Evolutionary conservation across 2,329 filamentous ascomycete genomes (phyloP).

Genomic region (Hypoxylon sp.): DNA sequence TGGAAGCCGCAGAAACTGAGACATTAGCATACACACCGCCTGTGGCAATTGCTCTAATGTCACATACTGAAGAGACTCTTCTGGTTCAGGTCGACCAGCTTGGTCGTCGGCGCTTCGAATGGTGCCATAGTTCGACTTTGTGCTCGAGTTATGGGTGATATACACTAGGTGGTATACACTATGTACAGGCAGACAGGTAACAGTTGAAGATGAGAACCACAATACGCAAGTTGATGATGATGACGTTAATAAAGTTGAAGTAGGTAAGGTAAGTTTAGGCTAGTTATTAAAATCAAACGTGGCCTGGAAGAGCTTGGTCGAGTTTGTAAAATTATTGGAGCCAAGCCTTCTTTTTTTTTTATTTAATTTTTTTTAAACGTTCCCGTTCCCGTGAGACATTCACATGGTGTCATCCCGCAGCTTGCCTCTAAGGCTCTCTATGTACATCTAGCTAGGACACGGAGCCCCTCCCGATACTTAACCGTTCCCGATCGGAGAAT

Average conservation of each 20-base stretch:
- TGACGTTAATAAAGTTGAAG: not conserved
- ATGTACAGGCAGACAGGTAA: not conserved
- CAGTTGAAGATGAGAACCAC: not conserved
- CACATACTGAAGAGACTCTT: slow-evolving; percentile 75
- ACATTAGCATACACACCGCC: slow-evolving; percentile 40
- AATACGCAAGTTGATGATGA: slow-evolving; percentile 10
- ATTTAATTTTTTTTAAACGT: not conserved
- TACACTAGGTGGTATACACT: not conserved
- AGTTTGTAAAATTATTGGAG: slow-evolving; percentile 31
- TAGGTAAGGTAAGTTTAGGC: slow-evolving; percentile 1
- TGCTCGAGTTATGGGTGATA: not conserved
- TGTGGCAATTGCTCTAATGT: slow-evolving; percentile 20
- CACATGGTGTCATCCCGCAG: slow-evolving; percentile 32
- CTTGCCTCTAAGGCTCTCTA: not conserved
- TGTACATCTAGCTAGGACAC: slow-evolving; percentile 1
- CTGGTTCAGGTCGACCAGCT: slow-evolving; percentile 76
- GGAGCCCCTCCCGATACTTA: slow-evolving; percentile 34
- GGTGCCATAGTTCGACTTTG: slow-evolving; percentile 56
- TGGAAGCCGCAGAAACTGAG: slow-evolving; percentile 82
- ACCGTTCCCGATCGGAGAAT: slow-evolving; percentile 22
- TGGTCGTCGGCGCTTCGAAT: slow-evolving; percentile 55
- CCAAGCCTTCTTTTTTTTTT: slow-evolving; percentile 28
- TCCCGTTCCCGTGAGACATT: slow-evolving; percentile 27
- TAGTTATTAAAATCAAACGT: slow-evolving; percentile 19
- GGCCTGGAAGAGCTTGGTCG: slow-evolving; percentile 29